Evolutionary conservation across 768 basidiomycete genomes (phyloP).

Genomic region (Amanita phalloides): DNA sequence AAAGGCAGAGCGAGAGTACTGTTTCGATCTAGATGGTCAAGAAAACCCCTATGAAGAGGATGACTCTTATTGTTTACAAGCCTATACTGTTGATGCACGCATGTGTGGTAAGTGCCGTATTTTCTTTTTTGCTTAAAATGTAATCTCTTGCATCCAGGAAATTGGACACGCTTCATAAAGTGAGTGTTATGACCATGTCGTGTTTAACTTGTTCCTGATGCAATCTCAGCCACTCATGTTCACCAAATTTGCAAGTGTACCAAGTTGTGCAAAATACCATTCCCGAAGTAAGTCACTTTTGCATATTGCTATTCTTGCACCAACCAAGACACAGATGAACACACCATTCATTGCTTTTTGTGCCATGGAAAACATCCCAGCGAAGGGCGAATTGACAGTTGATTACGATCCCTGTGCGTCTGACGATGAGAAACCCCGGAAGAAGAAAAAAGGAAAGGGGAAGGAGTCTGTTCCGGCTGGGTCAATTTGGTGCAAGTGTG

Average conservation of each 20-base stretch:
- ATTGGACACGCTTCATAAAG: conserved; percentile 74
- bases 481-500: conserved; percentile 26
- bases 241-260: conserved; percentile 46
- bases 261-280: conserved; percentile 55
- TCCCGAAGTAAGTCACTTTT: conserved; percentile 29
- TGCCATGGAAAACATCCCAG: conserved; percentile 34
- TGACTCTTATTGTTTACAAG: conserved; percentile 12
- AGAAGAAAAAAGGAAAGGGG: conserved; percentile 1
- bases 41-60: conserved; percentile 27
- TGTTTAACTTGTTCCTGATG: not conserved
- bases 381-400: conserved; percentile 47
- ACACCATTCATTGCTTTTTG: conserved; percentile 56
- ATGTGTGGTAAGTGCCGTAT: conserved; percentile 29
- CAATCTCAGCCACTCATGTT: conserved; percentile 50
- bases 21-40: conserved; percentile 56
- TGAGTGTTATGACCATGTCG: conserved; percentile 18
- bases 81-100: conserved; percentile 48
- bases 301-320: not conserved
- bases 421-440: not conserved
- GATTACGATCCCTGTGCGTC: conserved; percentile 44
- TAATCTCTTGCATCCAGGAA: conserved; percentile 30
- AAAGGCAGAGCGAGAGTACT: conserved; percentile 30
- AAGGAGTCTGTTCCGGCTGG: conserved; percentile 20
- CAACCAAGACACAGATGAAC: conserved; percentile 31
- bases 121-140: not conserved